Evolutionary conservation across 495 filamentous ascomycete genomes (phyloP).

Genomic region (Penicillium silybi): DNA sequence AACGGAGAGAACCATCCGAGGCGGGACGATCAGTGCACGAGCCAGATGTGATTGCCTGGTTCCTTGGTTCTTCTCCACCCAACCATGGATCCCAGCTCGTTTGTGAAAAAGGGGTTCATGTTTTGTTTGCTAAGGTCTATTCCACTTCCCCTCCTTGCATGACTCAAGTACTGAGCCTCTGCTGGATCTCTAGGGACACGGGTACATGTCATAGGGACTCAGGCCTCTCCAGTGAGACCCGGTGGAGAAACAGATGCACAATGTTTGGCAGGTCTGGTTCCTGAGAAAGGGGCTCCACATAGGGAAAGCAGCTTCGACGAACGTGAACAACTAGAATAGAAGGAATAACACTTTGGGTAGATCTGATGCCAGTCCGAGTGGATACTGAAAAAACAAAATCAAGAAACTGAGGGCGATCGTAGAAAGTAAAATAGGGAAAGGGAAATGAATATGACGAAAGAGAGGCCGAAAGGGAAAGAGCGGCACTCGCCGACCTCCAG

Average conservation of each 20-base stretch:
- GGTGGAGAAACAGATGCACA: neutral
- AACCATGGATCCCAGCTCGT: constrained; percentile 4
- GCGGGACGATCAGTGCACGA: constrained; percentile 1
- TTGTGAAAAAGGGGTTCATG: neutral
- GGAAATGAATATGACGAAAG: constrained; percentile 12
- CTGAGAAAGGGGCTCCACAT: neutral
- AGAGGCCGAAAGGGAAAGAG: constrained; percentile 7
- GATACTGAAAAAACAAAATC: neutral
- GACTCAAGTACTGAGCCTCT: neutral
- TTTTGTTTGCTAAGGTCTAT: neutral
- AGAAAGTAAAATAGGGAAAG: neutral
- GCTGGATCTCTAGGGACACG: neutral
- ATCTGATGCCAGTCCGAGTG: neutral
- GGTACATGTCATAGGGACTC: neutral
- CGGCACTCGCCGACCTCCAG: constrained; percentile 12
- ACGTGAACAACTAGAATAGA: no score
- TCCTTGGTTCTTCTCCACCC: constrained; percentile 1
- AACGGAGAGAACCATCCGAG: neutral
- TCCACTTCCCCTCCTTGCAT: neutral
- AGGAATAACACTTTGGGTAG: no score
- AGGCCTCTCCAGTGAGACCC: neutral
- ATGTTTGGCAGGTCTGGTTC: neutral
- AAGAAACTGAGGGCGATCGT: neutral
- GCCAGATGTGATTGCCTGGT: constrained; percentile 1
- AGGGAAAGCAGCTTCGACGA: no score